These are phyloP conservation scores for Daldinia grandis DNA, from an alignment of 495 filamentous ascomycete species.

Conservation along the genomic window DNA sequence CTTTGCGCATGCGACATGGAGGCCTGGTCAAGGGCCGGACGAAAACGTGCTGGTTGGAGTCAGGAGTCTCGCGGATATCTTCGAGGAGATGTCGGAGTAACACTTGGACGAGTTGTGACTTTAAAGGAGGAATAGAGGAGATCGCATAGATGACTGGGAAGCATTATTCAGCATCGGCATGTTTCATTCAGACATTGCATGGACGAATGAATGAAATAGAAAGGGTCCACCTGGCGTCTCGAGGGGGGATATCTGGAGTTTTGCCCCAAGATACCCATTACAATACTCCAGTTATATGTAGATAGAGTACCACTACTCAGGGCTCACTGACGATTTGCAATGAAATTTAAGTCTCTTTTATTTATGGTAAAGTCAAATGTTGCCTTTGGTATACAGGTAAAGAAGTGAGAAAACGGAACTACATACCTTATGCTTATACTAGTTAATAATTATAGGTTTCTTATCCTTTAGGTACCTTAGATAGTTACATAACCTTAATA, in stretches of 20 bases:
- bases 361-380: not conserved
- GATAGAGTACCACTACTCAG: not conserved
- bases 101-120: not conserved
- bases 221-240: conserved; percentile 19
- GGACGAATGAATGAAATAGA: conserved; percentile 22
- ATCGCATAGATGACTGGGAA: conserved; percentile 1
- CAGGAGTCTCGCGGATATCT: conserved; percentile 73
- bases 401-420: not conserved
- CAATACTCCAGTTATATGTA: conserved; percentile 26
- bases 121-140: not conserved
- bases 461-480: too few species aligned
- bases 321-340: not conserved
- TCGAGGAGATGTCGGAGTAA: conserved; percentile 66
- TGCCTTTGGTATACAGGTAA: not conserved
- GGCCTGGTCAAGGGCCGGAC: conserved; percentile 84
- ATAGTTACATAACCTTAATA: too few species aligned
- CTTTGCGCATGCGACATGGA: conserved; percentile 93
- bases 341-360: conserved; percentile 12
- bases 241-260: conserved; percentile 29
- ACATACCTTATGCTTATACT: too few species aligned
- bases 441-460: not conserved
- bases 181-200: conserved; percentile 1
- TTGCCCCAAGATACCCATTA: conserved; percentile 40
- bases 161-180: conserved; percentile 22
- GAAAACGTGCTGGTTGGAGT: conserved; percentile 84